phyloP scores from a whole-genome alignment of 345 rosid species.

The Dipteronia sinensis region DNA sequence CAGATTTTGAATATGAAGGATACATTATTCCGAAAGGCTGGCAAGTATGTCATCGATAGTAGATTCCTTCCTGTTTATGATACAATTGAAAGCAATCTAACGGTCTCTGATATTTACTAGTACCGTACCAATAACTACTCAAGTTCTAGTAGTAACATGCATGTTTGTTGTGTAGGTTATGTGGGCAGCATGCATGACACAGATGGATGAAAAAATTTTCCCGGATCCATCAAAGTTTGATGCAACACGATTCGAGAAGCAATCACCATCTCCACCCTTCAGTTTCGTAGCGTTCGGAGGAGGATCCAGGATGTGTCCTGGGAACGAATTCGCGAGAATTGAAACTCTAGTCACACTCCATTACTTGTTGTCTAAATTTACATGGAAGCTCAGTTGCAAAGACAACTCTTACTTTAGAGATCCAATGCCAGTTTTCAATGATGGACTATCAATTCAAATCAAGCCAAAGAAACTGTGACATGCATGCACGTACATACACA shows the following conservation, averaged over 20 bases:
- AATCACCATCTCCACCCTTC: slow-evolving; percentile 24
- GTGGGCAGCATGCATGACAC: slow-evolving; percentile 36
- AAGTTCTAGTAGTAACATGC: background rate
- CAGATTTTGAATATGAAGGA: slow-evolving; percentile 32
- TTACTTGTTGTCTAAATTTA: slow-evolving; percentile 28
- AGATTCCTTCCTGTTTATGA: no score
- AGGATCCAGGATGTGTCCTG: slow-evolving; percentile 35
- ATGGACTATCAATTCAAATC: slow-evolving; percentile 22
- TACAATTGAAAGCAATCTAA: no score
- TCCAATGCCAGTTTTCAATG: slow-evolving; percentile 23
- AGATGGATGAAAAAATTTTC: slow-evolving; percentile 36
- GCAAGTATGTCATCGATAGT: slow-evolving; percentile 26
- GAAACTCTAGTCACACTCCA: slow-evolving; percentile 35
- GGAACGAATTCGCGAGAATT: slow-evolving; percentile 36
- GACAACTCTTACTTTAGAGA: slow-evolving; percentile 17
- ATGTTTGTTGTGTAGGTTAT: slow-evolving; percentile 22
- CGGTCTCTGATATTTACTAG: no score
- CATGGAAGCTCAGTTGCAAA: slow-evolving; percentile 19
- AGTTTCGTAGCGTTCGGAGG: slow-evolving; percentile 34
- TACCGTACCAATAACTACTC: no score
- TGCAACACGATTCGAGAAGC: slow-evolving; percentile 35
- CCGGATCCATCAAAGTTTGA: slow-evolving; percentile 31
- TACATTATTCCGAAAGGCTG: slow-evolving; percentile 42
- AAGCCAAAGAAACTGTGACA: slow-evolving; percentile 15
- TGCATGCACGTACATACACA: background rate